Evolutionary conservation across 768 basidiomycete genomes (phyloP), one percentile per base, ranked within the genome.

Genomic region (Glaciozyma martinii): DNA sequence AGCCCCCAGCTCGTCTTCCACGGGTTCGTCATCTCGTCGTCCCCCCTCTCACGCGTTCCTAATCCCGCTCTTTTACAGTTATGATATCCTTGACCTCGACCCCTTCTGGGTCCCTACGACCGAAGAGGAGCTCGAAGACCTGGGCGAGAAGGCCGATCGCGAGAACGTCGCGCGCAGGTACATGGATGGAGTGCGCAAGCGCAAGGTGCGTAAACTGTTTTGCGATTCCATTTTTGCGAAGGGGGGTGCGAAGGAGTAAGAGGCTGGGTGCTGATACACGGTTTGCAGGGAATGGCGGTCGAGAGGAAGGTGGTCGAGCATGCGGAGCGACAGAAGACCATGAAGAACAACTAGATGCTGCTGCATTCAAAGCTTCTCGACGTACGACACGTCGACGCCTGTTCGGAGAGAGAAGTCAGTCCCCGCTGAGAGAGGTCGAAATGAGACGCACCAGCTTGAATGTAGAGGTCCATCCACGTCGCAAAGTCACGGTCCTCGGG

Each of bases 61-160:
- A 33, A 42, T 33, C 19, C 7, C 33, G 10, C 3, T 59, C 33
- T 2, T 46, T 2, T 44, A 33, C 18, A 90, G 90, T 47, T 99
- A 92, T 76, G 93, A 98, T 76, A 81, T 94, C 72, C 81, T 97
- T 29, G 90, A 94, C 76, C 84, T 86, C 71, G 75, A 97, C 79
- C 93, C 93, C 9, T 97, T 92, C 79, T 97, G 93, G 93, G 91
- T 95, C 5, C 93, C 93, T 0, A 92, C 90, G 23, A 97, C 94
- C 0, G 89, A 92, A 72, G 93, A 95, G 74, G 94, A 98, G 70
- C 79, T 98, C 47, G 94, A 98, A 75, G 94, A 98, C 75, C 80
- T 99, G 15, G 95, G 95, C 54, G 91, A 94, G 76, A 97, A 98
- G 76, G 86, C 94, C 1, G 95, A 98, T 75, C 80, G 89, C 59